phyloP scores from a whole-genome alignment of 75 land plant species.

The Pinus taeda region DNA sequence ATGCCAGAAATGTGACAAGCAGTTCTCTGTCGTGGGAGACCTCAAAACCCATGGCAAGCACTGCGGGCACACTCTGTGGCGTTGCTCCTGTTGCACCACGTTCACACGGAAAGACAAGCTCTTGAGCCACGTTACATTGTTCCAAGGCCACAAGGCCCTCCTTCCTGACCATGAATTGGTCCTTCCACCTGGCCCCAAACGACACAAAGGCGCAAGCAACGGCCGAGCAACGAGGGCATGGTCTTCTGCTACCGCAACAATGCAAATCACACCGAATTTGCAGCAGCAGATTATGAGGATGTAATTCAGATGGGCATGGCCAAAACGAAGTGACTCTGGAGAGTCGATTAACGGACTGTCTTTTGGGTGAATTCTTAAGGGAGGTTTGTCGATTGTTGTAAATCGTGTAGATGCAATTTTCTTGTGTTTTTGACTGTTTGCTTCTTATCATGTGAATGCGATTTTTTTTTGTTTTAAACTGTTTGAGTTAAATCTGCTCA shows the following conservation, averaged over 20 bases:
- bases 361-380: not conserved
- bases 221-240: not conserved
- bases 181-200: not conserved
- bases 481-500: no score
- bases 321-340: not conserved
- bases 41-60: constrained; percentile 72
- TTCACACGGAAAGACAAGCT: constrained; percentile 93
- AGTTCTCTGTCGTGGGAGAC: constrained; percentile 78
- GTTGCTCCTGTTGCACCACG: constrained; percentile 83
- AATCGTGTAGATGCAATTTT: not conserved
- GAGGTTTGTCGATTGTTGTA: not conserved
- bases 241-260: not conserved
- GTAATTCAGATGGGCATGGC: no score
- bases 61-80: constrained; percentile 73
- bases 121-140: constrained; percentile 78
- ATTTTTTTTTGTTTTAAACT: no score
- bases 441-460: no score
- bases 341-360: not conserved
- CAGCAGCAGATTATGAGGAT: no score
- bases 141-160: constrained; percentile 78
- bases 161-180: not conserved
- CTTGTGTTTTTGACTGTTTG: no score
- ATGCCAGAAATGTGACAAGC: constrained; percentile 68
- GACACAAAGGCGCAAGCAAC: not conserved
- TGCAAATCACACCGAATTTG: no score